A percentile compares a stretch with the other conserved stretches of the same genome.
These are phyloP conservation scores for Cryphonectria japonica DNA, from an alignment of 2,329 filamentous ascomycete species.

Conservation along the genomic window DNA sequence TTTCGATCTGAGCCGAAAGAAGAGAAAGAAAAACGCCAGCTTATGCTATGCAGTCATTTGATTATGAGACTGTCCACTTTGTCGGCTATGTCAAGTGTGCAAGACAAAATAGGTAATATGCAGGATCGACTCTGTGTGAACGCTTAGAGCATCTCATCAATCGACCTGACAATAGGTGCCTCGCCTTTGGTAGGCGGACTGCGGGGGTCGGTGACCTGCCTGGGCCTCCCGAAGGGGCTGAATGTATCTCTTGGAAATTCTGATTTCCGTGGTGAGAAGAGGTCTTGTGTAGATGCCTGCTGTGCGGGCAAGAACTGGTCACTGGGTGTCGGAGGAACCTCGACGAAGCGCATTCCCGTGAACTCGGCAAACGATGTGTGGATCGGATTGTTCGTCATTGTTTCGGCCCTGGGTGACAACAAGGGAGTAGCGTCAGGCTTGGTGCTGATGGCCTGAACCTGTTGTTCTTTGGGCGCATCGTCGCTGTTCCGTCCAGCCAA, in stretches of 20 bases:
- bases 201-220: slow-evolving; percentile 65
- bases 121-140: neutral
- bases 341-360: slow-evolving; percentile 56
- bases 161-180: slow-evolving; percentile 75
- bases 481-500: slow-evolving; percentile 6
- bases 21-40: slow-evolving; percentile 14
- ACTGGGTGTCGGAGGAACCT: slow-evolving; percentile 55
- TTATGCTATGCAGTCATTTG: slow-evolving; percentile 20
- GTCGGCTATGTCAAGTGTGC: slow-evolving; percentile 18
- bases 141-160: slow-evolving; percentile 72
- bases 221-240: slow-evolving; percentile 54
- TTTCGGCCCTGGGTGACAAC: slow-evolving; percentile 72
- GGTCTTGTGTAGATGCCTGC: slow-evolving; percentile 6
- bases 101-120: neutral
- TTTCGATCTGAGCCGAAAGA: neutral
- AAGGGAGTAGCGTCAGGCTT: slow-evolving; percentile 57
- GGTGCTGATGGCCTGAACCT: slow-evolving; percentile 41
- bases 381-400: slow-evolving; percentile 72
- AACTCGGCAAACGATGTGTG: slow-evolving; percentile 50
- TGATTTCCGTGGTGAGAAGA: slow-evolving; percentile 51
- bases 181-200: slow-evolving; percentile 76
- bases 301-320: slow-evolving; percentile 50
- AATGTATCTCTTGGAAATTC: slow-evolving; percentile 60
- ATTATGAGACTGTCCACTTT: slow-evolving; percentile 18
- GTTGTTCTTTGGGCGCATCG: slow-evolving; percentile 37